Evolutionary conservation across 306 rosid genomes (phyloP).

Genomic region (Corylus heterophylla): DNA sequence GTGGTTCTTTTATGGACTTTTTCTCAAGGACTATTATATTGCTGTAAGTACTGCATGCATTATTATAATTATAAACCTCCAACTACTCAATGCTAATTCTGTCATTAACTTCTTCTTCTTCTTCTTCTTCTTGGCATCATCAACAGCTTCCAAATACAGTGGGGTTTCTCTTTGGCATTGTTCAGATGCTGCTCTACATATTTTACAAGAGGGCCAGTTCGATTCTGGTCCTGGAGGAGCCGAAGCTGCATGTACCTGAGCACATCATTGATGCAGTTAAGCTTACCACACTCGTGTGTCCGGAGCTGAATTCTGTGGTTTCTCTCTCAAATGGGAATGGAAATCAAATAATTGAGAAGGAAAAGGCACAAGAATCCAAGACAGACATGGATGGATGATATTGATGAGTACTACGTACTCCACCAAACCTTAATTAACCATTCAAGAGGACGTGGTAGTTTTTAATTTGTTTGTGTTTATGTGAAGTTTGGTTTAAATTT

Average conservation of each 20-base stretch:
- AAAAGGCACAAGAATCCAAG: constrained; percentile 30
- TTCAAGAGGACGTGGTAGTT: neutral
- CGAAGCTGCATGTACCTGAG: constrained; percentile 54
- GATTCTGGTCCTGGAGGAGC: constrained; percentile 28
- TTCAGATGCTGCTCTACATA: constrained; percentile 72
- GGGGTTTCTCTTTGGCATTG: constrained; percentile 82
- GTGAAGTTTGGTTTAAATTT: neutral
- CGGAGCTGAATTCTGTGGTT: constrained; percentile 39
- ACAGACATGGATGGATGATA: neutral
- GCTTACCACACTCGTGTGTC: constrained; percentile 41
- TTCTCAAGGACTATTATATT: constrained; percentile 76
- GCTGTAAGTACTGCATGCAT: constrained; percentile 52
- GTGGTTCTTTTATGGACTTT: constrained; percentile 96
- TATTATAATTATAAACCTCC: neutral
- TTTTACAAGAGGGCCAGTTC: constrained; percentile 63
- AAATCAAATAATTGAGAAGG: constrained; percentile 23
- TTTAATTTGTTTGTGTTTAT: neutral
- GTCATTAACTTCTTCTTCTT: neutral
- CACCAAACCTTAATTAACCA: neutral
- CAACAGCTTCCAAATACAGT: constrained; percentile 79
- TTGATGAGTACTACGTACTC: neutral
- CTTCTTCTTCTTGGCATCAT: constrained; percentile 7
- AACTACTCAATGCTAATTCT: neutral
- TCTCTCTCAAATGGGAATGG: constrained; percentile 24
- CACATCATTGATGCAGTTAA: constrained; percentile 67